These are phyloP conservation scores for Mycena vitilis DNA, from an alignment of 768 basidiomycete genomes.

Conservation along the genomic window DNA sequence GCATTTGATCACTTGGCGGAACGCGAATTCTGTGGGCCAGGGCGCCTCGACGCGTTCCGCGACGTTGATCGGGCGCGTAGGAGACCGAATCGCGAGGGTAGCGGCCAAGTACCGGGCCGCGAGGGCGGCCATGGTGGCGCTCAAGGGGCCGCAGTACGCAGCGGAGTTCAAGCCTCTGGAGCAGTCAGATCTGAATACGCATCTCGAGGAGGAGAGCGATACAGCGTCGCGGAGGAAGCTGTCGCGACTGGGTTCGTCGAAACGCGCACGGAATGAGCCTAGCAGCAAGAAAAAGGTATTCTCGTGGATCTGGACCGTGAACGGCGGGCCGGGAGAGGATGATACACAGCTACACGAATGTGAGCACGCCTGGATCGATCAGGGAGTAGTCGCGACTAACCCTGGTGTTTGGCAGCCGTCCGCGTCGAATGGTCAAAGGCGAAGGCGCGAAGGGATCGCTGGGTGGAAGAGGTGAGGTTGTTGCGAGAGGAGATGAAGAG, in stretches of 20 bases:
- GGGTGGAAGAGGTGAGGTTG: no score
- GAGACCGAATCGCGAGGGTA: background rate
- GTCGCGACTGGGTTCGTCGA: no score
- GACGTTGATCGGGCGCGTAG: slow-evolving; percentile 7
- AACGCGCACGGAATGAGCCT: no score
- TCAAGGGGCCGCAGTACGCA: background rate
- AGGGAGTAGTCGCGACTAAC: no score
- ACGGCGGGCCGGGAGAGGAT: background rate
- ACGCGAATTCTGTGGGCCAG: slow-evolving; percentile 2
- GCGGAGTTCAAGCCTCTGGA: background rate
- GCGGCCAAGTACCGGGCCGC: background rate
- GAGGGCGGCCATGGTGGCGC: slow-evolving; percentile 1
- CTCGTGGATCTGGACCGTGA: slow-evolving; percentile 20
- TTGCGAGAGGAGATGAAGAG: no score
- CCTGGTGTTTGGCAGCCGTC: no score
- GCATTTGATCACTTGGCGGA: background rate
- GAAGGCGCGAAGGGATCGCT: no score
- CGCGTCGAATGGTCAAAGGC: no score
- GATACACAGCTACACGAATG: slow-evolving; percentile 8
- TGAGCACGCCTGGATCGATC: no score
- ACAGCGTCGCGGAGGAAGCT: background rate
- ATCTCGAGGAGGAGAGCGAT: background rate
- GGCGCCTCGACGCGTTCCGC: background rate
- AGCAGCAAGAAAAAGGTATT: background rate
- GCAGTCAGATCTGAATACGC: background rate